Conservation (phyloP, 805 yeast genomes). For the Yamadazyma laniorum region DNA sequence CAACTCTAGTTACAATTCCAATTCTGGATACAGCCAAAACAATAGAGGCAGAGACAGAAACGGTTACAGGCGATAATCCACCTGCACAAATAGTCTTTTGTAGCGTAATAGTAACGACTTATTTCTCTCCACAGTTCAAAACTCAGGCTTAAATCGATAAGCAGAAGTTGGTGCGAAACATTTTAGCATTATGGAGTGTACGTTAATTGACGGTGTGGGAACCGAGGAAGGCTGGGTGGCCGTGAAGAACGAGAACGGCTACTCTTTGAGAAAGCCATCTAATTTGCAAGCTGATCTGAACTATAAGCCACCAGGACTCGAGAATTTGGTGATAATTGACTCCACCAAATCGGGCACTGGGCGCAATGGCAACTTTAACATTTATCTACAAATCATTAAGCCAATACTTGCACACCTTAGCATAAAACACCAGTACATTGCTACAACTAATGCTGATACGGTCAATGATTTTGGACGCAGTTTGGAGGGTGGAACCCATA, state of each 20-base stretch:
- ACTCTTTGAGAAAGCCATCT: neutral
- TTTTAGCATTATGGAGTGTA: slow-evolving; percentile 3
- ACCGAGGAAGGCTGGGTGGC: slow-evolving; percentile 1
- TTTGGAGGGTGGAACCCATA: slow-evolving; percentile 22
- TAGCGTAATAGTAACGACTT: too few relatives aligned
- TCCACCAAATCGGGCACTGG: slow-evolving; percentile 52
- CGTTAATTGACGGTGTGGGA: slow-evolving; percentile 2
- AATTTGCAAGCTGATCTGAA: neutral
- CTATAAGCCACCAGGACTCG: neutral
- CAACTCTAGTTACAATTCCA: slow-evolving; percentile 2
- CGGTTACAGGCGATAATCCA: slow-evolving; percentile 13
- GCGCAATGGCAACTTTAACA: slow-evolving; percentile 24
- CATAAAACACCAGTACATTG: slow-evolving; percentile 38
- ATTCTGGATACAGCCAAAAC: slow-evolving; percentile 9
- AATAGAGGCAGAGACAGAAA: slow-evolving; percentile 5
- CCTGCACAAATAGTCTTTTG: too few relatives aligned
- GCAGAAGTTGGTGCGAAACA: neutral
- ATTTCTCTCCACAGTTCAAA: neutral
- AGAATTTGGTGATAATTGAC: slow-evolving; percentile 36
- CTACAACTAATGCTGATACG: slow-evolving; percentile 40
- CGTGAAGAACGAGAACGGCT: slow-evolving; percentile 5
- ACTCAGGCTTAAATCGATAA: neutral
- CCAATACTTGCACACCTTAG: slow-evolving; percentile 46
- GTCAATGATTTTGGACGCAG: slow-evolving; percentile 39
- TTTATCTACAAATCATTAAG: slow-evolving; percentile 41